These are phyloP conservation scores for Lasiodiplodia sp. DNA, from an alignment of 2,329 filamentous ascomycete species.

Conservation along the genomic window DNA sequence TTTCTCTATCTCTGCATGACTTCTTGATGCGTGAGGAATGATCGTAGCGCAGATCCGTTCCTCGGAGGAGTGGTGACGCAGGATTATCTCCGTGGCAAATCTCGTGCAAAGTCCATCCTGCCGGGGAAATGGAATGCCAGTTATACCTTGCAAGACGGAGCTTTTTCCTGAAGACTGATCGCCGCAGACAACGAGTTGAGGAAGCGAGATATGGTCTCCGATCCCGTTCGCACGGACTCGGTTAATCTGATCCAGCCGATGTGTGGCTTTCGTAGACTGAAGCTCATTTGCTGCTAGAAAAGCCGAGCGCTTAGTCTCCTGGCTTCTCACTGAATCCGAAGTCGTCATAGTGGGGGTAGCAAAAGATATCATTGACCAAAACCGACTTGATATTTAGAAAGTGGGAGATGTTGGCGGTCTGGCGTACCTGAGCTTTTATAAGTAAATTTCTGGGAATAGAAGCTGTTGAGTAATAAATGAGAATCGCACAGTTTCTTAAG, in stretches of 20 bases:
- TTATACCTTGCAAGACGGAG: constrained; percentile 42
- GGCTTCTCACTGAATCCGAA: neutral
- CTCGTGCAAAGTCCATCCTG: constrained; percentile 42
- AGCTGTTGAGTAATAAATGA: too few relatives aligned
- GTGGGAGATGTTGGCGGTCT: too few relatives aligned
- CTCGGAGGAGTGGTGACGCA: neutral
- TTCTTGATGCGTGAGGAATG: neutral
- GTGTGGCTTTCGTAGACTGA: constrained; percentile 5
- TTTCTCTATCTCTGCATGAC: neutral
- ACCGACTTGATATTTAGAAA: too few relatives aligned
- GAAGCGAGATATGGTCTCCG: constrained; percentile 33
- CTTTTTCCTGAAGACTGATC: constrained; percentile 44
- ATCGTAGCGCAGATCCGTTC: neutral
- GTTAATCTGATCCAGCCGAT: constrained; percentile 30
- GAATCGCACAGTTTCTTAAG: too few relatives aligned
- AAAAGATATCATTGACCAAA: too few relatives aligned
- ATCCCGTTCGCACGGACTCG: constrained; percentile 27
- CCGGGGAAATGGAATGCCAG: constrained; percentile 38
- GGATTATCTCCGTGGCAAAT: constrained; percentile 40
- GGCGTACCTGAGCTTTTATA: too few relatives aligned
- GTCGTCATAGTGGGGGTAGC: neutral
- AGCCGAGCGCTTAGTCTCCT: neutral
- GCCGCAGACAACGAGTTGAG: constrained; percentile 42
- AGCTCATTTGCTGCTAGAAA: constrained; percentile 4
- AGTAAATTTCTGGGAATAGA: too few relatives aligned